These are phyloP conservation scores for Rhazya stricta DNA, from an alignment of 257 asterid genomes.

Conservation along the genomic window DNA sequence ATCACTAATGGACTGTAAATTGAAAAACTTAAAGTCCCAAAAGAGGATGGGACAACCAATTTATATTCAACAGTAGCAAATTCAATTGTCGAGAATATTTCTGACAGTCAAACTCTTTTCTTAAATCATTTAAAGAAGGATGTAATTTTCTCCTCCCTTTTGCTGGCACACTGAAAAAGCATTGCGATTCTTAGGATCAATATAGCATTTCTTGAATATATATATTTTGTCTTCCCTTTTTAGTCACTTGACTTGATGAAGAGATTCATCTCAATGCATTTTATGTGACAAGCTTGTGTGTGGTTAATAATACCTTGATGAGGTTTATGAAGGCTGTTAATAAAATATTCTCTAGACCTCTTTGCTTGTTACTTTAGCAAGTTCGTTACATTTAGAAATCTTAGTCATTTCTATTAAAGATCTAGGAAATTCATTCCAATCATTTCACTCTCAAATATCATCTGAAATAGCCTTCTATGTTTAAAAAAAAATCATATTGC, in stretches of 20 bases:
- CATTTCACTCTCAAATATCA: neutral
- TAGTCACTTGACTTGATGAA: neutral
- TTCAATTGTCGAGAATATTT: too few species aligned
- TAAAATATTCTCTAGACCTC: slow-evolving; percentile 1
- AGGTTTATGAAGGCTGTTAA: neutral
- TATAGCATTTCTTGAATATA: neutral
- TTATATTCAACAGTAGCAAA: neutral
- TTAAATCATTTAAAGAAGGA: neutral
- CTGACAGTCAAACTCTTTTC: too few species aligned
- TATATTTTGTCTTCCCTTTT: neutral
- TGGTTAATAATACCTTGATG: neutral
- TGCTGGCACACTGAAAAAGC: neutral
- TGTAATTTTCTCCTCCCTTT: neutral
- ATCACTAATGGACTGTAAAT: too few species aligned
- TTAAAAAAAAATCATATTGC: neutral
- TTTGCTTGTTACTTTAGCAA: neutral
- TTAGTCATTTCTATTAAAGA: neutral
- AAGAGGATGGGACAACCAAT: neutral
- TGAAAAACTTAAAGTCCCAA: neutral
- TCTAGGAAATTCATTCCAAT: neutral
- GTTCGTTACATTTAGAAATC: neutral
- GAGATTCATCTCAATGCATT: neutral
- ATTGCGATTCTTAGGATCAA: neutral
- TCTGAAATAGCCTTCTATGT: neutral
- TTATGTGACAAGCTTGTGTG: neutral